Evolutionary conservation across 2,329 filamentous ascomycete genomes (phyloP), one percentile per base, ranked within the genome.

Genomic region (Alternaria ventricosa): DNA sequence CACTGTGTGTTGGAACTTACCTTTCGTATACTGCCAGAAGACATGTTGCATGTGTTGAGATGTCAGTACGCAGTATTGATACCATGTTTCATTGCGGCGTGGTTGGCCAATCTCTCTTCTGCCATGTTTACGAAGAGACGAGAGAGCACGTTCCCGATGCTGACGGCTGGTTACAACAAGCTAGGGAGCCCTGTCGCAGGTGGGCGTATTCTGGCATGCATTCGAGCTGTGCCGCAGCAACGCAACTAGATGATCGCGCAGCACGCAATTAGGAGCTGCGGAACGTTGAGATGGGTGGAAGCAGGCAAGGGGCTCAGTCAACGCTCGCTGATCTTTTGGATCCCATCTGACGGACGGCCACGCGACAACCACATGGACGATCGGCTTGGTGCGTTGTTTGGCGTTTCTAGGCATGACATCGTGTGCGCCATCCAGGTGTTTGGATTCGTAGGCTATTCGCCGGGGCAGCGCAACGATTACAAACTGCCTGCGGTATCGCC

Each of bases 31-130:
- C 15, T 27, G n/a, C 33, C 28, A 20, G 15, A 36, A 51, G 33
- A 33, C 46, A 12, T 50, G 23, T 36, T 51, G 13, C 23, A 25
- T 18, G 27, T 60, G 56, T 63, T 65, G 60, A 53, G 55, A 12
- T 54, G 27, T 46, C 55, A 58, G 56, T 57, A 57, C 36, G 46
- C 55, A 27, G 43, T 27, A 60, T 23, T 44, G 49, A 53, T 46
- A 63, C 56, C 55, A 45, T 56, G 57, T 60, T 33, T 62, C 51
- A 67, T 69, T 69, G 67, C 65, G 65, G 67, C 67, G 60, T 50
- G 12, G 61, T 44, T 30, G 44, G 43, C n/a, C 46, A 46, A 63
- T 51, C 22, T 56, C 61, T 41, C 41, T 59, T 25, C 50, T 44
- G 27, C 18, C 20, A 23, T 22, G 49, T 36, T 53, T 54, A 15